phyloP scores from a whole-genome alignment of 2,329 filamentous ascomycete genomes.

The Ambrosiella cleistominuta region DNA sequence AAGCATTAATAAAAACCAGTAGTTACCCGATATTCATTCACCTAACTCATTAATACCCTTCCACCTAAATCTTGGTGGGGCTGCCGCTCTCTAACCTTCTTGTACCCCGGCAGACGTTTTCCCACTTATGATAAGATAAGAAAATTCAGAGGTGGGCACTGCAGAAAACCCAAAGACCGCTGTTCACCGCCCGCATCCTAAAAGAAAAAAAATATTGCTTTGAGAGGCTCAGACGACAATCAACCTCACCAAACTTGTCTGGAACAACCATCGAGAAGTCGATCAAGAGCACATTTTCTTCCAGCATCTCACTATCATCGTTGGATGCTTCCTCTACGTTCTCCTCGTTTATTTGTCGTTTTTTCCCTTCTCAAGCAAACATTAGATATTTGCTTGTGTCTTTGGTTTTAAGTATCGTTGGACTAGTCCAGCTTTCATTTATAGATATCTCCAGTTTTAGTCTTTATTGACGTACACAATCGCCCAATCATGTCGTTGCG shows the following conservation, averaged over 20 bases:
- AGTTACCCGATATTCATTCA: not conserved
- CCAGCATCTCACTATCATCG: too few species aligned
- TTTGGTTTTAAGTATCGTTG: too few species aligned
- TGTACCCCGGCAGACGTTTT: not conserved
- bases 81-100: not conserved
- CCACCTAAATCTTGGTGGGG: slow-evolving; percentile 1
- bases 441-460: not conserved
- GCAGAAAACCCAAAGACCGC: slow-evolving; percentile 8
- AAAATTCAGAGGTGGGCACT: slow-evolving; percentile 9
- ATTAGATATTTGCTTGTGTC: too few species aligned
- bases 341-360: too few species aligned
- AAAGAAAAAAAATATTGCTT: slow-evolving; percentile 8
- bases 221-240: not conserved
- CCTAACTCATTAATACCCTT: not conserved
- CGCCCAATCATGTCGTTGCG: slow-evolving; percentile 12
- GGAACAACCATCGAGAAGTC: too few species aligned
- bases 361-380: too few species aligned
- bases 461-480: slow-evolving; percentile 7
- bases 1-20: too few species aligned
- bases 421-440: too few species aligned
- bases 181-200: slow-evolving; percentile 1
- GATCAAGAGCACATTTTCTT: too few species aligned
- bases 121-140: slow-evolving; percentile 16
- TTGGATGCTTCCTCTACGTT: too few species aligned
- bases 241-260: not conserved